Percentiles rank a stretch among this genome's conserved stretches.
Evolutionary conservation across 148 eudicot species (phyloP).

Genomic region (Chenopodium album): DNA sequence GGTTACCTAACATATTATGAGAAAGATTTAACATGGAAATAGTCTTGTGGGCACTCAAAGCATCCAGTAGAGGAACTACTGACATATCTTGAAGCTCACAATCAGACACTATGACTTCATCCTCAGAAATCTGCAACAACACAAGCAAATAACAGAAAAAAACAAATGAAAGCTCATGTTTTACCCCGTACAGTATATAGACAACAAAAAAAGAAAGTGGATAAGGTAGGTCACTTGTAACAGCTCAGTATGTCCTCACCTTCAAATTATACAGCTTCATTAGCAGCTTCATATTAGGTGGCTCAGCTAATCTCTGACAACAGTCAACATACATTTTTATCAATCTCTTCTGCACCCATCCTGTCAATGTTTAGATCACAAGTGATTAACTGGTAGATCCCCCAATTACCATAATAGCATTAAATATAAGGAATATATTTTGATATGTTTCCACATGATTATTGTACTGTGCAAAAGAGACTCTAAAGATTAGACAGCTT

Average conservation of each 20-base stretch:
- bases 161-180: background rate
- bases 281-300: constrained; percentile 72
- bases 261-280: constrained; percentile 69
- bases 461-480: background rate
- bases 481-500: too few relatives aligned
- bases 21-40: constrained; percentile 76
- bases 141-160: background rate
- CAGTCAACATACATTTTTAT: constrained; percentile 77
- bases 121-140: constrained; percentile 74
- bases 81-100: constrained; percentile 85
- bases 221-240: background rate
- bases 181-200: background rate
- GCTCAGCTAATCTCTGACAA: constrained; percentile 62
- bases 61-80: constrained; percentile 71
- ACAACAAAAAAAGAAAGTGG: background rate
- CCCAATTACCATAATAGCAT: background rate
- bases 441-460: background rate
- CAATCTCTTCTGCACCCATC: constrained; percentile 80
- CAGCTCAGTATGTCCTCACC: constrained; percentile 36
- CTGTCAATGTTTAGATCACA: constrained; percentile 35
- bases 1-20: constrained; percentile 81
- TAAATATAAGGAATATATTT: background rate
- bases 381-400: background rate
- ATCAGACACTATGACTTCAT: constrained; percentile 73
- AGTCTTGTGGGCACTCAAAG: constrained; percentile 70